These are phyloP conservation scores for Ligustrum vulgare DNA, from an alignment of 257 asterid genomes.

Conservation along the genomic window DNA sequence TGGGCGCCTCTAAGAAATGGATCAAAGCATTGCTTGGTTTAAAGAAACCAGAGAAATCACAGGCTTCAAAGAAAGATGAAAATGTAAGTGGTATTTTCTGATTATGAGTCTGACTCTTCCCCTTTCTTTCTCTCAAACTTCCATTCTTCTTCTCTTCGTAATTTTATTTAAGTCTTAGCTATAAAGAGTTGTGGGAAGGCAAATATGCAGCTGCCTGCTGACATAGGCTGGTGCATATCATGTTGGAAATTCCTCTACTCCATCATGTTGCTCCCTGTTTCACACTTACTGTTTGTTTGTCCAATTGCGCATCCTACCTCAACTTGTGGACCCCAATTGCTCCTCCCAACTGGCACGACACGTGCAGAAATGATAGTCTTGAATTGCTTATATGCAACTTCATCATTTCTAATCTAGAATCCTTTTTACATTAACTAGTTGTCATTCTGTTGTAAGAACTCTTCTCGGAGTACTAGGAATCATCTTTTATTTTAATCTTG, in stretches of 20 bases:
- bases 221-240: constrained; percentile 2
- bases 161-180: constrained; percentile 12
- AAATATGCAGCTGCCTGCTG: constrained; percentile 7
- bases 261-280: neutral
- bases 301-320: neutral
- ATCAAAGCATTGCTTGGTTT: constrained; percentile 73
- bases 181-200: constrained; percentile 1
- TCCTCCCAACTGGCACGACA: neutral
- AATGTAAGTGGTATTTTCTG: constrained; percentile 50
- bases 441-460: neutral
- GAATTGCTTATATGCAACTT: neutral
- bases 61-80: constrained; percentile 57
- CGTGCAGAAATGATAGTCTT: neutral
- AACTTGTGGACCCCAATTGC: neutral
- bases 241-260: constrained; percentile 2
- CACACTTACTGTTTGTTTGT: neutral
- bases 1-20: constrained; percentile 97
- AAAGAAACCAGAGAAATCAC: constrained; percentile 75
- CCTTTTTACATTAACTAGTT: neutral
- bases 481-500: neutral
- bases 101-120: constrained; percentile 1
- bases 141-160: neutral
- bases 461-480: neutral
- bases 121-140: neutral
- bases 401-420: neutral